These are phyloP conservation scores for Trichoderma guizhouense DNA, from an alignment of 2,329 filamentous ascomycete genomes.

Conservation along the genomic window DNA sequence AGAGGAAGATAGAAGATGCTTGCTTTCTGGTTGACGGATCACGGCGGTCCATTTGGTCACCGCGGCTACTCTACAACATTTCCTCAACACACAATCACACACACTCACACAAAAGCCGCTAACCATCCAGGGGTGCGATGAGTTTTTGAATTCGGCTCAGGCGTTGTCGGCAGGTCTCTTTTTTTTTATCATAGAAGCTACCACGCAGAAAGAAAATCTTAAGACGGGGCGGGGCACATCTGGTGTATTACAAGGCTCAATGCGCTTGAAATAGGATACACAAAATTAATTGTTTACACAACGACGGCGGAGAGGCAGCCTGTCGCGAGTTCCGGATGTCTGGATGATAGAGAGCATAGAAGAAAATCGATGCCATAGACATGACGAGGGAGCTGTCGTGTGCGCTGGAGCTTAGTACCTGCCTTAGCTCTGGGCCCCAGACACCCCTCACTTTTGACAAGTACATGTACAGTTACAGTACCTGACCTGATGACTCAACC, in stretches of 20 bases:
- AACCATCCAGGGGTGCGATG: constrained; percentile 15
- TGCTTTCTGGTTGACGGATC: background rate
- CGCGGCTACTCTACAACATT: background rate
- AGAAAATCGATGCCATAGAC: background rate
- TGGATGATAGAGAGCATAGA: background rate
- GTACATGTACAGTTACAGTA: background rate
- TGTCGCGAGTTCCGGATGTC: background rate
- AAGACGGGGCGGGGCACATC: constrained; percentile 6
- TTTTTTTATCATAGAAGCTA: constrained; percentile 29
- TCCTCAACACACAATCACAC: background rate
- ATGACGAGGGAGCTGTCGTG: constrained; percentile 16
- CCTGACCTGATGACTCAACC: constrained; percentile 7
- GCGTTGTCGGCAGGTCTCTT: constrained; percentile 32
- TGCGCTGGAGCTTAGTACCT: constrained; percentile 15
- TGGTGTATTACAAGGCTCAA: constrained; percentile 16
- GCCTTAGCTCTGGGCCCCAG: constrained; percentile 9
- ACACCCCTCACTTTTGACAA: constrained; percentile 1
- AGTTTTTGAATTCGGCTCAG: constrained; percentile 27
- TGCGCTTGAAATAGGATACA: constrained; percentile 16
- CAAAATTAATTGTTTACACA: constrained; percentile 11
- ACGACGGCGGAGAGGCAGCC: background rate
- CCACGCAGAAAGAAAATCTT: constrained; percentile 1
- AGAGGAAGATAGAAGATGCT: background rate
- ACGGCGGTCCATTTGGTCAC: background rate
- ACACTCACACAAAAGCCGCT: background rate